These are phyloP conservation scores for Solanum paucissectum DNA, from an alignment of 257 asterid genomes.

Conservation along the genomic window DNA sequence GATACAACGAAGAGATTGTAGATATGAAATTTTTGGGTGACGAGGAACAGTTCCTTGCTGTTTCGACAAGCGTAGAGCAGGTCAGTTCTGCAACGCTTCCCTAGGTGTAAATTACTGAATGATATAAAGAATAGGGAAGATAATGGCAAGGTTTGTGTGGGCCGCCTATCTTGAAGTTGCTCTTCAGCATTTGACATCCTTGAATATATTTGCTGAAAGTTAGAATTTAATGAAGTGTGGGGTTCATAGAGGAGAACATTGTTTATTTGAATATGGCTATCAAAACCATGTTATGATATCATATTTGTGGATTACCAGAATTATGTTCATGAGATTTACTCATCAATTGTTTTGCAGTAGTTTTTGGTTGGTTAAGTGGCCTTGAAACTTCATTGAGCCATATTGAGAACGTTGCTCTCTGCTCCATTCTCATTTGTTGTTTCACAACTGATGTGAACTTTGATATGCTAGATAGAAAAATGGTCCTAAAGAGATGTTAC, in stretches of 20 bases:
- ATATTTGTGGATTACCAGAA: background rate
- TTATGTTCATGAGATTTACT: background rate
- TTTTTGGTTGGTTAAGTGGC: background rate
- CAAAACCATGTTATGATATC: background rate
- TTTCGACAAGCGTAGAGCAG: conserved; percentile 90
- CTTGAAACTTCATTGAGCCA: background rate
- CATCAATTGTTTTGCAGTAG: background rate
- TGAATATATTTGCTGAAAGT: background rate
- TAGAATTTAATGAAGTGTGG: background rate
- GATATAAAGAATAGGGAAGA: background rate
- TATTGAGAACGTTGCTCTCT: background rate
- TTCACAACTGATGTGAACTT: background rate
- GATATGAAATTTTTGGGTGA: conserved; percentile 97
- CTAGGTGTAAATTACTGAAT: background rate
- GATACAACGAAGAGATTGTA: conserved; percentile 89
- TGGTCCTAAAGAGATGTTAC: background rate
- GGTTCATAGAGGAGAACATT: background rate
- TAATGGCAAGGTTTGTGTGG: background rate
- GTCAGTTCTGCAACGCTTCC: conserved; percentile 21
- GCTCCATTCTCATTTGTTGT: background rate
- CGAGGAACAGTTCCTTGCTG: conserved; percentile 84
- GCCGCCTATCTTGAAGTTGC: background rate
- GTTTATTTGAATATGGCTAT: background rate
- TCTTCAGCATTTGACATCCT: background rate
- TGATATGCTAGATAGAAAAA: background rate